Evolutionary conservation across 73 alveolate genomes (phyloP).

Genomic region (Vitrella brassicaformis): DNA sequence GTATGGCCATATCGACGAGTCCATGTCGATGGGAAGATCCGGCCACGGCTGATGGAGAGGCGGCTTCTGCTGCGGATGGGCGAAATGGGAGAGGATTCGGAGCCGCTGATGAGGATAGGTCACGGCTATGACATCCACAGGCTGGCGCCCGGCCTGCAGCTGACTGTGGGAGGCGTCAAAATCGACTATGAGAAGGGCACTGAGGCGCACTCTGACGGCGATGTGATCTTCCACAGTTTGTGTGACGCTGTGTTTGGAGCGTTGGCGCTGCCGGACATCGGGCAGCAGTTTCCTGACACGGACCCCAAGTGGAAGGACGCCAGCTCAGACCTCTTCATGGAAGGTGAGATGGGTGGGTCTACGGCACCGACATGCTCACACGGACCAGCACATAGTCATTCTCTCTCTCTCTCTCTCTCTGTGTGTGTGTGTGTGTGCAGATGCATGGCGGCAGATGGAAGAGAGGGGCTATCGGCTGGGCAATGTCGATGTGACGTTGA

Average conservation of each 20-base stretch:
- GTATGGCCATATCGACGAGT: too few species aligned
- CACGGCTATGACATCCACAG: constrained; percentile 36
- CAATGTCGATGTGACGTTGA: constrained; percentile 3
- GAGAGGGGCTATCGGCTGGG: constrained; percentile 21
- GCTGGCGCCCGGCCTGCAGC: constrained; percentile 4
- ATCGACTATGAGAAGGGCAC: constrained; percentile 16
- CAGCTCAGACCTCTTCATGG: background rate
- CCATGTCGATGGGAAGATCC: too few species aligned
- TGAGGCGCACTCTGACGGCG: constrained; percentile 38
- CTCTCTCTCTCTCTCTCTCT: background rate
- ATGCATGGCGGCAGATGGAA: background rate
- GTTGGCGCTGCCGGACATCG: constrained; percentile 34
- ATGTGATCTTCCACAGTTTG: constrained; percentile 28
- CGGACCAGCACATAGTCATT: too few species aligned
- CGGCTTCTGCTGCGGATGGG: background rate
- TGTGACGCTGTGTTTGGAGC: constrained; percentile 5
- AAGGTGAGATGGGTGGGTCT: too few species aligned
- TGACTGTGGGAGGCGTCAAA: background rate
- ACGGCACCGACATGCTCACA: too few species aligned
- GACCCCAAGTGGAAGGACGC: constrained; percentile 16
- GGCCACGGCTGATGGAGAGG: background rate
- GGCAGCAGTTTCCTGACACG: constrained; percentile 33
- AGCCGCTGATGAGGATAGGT: background rate
- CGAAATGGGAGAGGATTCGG: background rate
- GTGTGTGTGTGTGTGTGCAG: background rate